A percentile compares a stretch with the other conserved stretches of the same genome.
Conservation (phyloP, 257 asterid genomes). For the Nicotiana otophora region DNA sequence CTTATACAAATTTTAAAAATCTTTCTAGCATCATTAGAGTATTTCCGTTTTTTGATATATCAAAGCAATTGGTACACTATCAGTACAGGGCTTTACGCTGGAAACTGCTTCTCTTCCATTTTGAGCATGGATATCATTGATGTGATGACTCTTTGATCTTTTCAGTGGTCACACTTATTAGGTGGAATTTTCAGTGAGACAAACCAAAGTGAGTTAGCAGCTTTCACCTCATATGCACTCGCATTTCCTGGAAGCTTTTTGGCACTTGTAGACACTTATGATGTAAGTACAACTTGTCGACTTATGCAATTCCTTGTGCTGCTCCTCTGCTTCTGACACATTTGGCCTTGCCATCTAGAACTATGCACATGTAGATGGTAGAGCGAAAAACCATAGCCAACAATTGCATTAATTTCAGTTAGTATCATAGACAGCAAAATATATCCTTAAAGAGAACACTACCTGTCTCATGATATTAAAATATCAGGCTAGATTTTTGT, state of each 20-base stretch:
- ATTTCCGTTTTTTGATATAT: background rate
- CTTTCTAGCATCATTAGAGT: conserved; percentile 1
- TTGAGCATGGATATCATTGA: conserved; percentile 6
- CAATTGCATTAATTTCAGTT: background rate
- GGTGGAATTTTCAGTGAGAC: conserved; percentile 78
- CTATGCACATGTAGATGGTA: background rate
- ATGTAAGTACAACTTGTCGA: conserved; percentile 45
- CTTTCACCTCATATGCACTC: conserved; percentile 81
- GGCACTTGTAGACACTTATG: conserved; percentile 96
- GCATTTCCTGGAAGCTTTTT: conserved; percentile 81
- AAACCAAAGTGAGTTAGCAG: conserved; percentile 89
- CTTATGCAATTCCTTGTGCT: background rate
- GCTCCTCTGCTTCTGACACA: background rate
- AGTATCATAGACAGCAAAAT: background rate
- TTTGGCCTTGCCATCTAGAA: background rate
- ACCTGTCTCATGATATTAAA: background rate
- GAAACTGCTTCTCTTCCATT: background rate
- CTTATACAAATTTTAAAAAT: background rate
- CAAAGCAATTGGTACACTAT: background rate
- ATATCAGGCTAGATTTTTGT: background rate
- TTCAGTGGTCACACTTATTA: conserved; percentile 45
- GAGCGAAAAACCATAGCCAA: background rate
- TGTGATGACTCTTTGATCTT: conserved; percentile 13
- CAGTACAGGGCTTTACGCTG: background rate
- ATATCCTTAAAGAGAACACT: background rate